These are phyloP conservation scores for Aquilaria agallochum DNA, from an alignment of 441 rosid species.

Conservation along the genomic window DNA sequence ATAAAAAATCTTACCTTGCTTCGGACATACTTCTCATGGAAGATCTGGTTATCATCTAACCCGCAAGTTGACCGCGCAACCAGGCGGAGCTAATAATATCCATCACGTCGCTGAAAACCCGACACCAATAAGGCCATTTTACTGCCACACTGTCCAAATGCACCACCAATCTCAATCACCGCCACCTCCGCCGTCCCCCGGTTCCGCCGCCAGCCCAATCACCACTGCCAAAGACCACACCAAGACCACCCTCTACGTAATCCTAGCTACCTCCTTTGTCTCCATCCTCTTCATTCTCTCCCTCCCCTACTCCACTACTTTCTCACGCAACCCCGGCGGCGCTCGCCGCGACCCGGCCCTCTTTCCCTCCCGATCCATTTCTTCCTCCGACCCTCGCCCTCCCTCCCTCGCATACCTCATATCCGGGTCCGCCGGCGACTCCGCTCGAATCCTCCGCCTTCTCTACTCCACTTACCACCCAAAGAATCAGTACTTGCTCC, in stretches of 20 bases:
- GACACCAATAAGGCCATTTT: not conserved
- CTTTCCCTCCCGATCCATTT: conserved; percentile 44
- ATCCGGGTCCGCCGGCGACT: conserved; percentile 72
- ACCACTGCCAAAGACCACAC: conserved; percentile 13
- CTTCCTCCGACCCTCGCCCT: conserved; percentile 40
- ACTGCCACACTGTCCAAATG: not conserved
- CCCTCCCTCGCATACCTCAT: conserved; percentile 72
- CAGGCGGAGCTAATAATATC: no score
- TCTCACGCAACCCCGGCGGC: conserved; percentile 11
- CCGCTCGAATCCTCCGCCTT: conserved; percentile 67
- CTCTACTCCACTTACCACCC: conserved; percentile 78
- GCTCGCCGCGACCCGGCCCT: conserved; percentile 49
- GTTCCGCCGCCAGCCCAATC: conserved; percentile 19
- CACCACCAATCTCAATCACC: conserved; percentile 19
- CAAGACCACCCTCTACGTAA: conserved; percentile 41
- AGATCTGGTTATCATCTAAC: not conserved
- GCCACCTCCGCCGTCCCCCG: conserved; percentile 17
- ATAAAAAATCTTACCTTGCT: no score
- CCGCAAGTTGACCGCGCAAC: no score
- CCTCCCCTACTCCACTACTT: conserved; percentile 23
- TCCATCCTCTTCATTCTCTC: conserved; percentile 60
- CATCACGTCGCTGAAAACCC: no score
- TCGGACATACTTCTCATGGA: not conserved
- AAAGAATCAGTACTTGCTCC: conserved; percentile 70
- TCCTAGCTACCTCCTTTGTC: conserved; percentile 53